These are phyloP conservation scores for Amniculicola lignicola DNA, from an alignment of 495 filamentous ascomycete genomes.

Conservation along the genomic window DNA sequence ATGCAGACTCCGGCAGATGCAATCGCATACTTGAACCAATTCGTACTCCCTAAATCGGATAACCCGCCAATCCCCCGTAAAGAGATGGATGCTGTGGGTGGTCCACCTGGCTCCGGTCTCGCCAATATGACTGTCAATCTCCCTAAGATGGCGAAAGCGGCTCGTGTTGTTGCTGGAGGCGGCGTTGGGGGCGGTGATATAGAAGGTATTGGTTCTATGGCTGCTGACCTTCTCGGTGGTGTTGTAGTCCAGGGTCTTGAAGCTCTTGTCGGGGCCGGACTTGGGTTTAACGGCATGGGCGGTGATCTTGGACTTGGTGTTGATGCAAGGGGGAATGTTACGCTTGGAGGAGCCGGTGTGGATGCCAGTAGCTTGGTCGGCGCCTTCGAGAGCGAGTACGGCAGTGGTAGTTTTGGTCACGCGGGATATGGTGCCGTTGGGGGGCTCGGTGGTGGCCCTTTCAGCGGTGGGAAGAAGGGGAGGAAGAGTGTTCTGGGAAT, in stretches of 20 bases:
- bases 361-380: slow-evolving; percentile 13
- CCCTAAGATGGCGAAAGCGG: slow-evolving; percentile 27
- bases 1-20: slow-evolving; percentile 44
- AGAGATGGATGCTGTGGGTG: slow-evolving; percentile 27
- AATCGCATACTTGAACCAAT: slow-evolving; percentile 65
- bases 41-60: slow-evolving; percentile 51
- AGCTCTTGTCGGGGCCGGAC: slow-evolving; percentile 24
- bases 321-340: slow-evolving; percentile 4
- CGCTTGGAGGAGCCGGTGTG: neutral
- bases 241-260: slow-evolving; percentile 31
- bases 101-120: slow-evolving; percentile 13
- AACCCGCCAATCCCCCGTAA: slow-evolving; percentile 10
- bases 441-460: too few species aligned
- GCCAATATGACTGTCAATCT: slow-evolving; percentile 21
- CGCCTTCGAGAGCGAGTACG: slow-evolving; percentile 4
- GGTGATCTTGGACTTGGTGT: slow-evolving; percentile 1
- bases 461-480: neutral
- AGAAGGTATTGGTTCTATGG: slow-evolving; percentile 28
- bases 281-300: slow-evolving; percentile 7
- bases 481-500: slow-evolving; percentile 47
- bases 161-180: slow-evolving; percentile 27
- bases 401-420: slow-evolving; percentile 30
- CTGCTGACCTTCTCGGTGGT: slow-evolving; percentile 25
- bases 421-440: slow-evolving; percentile 27
- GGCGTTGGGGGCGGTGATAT: slow-evolving; percentile 16